Base-by-base conservation (phyloP, 1,284 basidiomycete species). In the Tremellales sp. region DNA sequence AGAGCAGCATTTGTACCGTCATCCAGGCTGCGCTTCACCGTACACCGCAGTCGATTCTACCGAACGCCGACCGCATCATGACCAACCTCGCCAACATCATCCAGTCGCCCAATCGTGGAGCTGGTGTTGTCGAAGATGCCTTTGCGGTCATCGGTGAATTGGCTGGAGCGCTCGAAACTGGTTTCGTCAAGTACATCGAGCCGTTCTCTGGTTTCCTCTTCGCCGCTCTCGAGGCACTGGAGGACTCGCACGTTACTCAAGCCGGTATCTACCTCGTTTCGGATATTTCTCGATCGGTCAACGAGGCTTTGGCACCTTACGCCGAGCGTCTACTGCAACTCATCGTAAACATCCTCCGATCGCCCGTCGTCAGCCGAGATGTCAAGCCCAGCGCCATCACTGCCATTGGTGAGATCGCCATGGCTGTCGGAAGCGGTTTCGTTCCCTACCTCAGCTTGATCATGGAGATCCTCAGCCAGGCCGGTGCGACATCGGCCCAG, bases 301-400 rank as follows among this genome's bases (percentile, higher is more conserved):
- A 89, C 48, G 87, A 91, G 56, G 81, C 84, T 64, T 85, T 87
- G 49, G 80, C 81, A 3, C 85, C 87, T 62, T 97, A 92, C 73
- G 84, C 89, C 39, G 81, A 84, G 60, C 80, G 84, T 8, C 92
- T 97, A 75, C 93, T 99, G 86, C 84, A 82, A 13, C 86, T 89
- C 7, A 79, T 99, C 21, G 80, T 97, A 36, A 88, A 93, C 73
- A 91, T 96, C 66, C 79, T 99, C 46, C 88, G 91, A 73, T 92
- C 87, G 61, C 86, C 93, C 0, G 84, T 90, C 33, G 79, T 98
- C 52, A 88, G 92, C 70, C 83, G 94, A 48, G 89, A 87, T 59
- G 96, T 97, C 68, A 99, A 99, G 80, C 94, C 97, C 39, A 86
- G 87, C 13, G 91, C 97, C 61, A 77, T 98, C 53, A 86, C 88